phyloP scores from a whole-genome alignment of 169 alveolate species.

The Plasmodium inui region DNA sequence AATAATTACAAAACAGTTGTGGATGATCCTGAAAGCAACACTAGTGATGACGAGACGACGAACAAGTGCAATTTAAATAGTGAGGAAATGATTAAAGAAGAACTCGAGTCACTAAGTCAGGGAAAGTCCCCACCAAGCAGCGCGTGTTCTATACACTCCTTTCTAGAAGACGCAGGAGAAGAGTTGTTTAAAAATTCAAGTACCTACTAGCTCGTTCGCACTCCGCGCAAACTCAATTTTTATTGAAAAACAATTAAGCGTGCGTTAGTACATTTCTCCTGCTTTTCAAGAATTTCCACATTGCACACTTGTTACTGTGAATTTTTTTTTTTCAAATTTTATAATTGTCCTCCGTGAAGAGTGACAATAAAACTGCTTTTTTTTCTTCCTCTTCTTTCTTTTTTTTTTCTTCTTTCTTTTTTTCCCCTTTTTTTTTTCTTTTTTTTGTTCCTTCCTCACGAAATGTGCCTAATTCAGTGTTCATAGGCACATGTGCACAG shows the following conservation, averaged over 20 bases:
- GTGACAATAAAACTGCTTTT: background rate
- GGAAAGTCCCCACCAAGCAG: conserved; percentile 24
- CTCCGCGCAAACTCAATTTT: background rate
- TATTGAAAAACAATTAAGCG: background rate
- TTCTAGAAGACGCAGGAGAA: conserved; percentile 25
- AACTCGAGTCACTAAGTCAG: conserved; percentile 18
- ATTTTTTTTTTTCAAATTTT: background rate
- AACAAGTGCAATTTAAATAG: conserved; percentile 9
- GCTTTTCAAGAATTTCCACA: background rate
- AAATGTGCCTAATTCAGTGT: background rate
- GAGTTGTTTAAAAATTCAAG: conserved; percentile 16
- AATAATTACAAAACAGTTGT: background rate
- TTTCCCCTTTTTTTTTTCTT: conserved; percentile 20
- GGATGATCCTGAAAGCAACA: conserved; percentile 6
- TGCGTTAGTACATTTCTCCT: conserved; percentile 11
- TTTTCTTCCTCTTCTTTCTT: conserved; percentile 12
- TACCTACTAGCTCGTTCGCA: background rate
- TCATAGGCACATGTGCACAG: background rate
- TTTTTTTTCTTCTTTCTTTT: background rate
- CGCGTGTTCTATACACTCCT: conserved; percentile 18
- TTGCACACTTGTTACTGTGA: background rate
- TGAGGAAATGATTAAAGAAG: conserved; percentile 22
- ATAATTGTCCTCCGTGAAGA: background rate
- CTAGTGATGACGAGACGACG: conserved; percentile 10
- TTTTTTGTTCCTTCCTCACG: background rate